These are phyloP conservation scores for Rhizopogon roseolus DNA, from an alignment of 768 basidiomycete genomes.

Conservation along the genomic window DNA sequence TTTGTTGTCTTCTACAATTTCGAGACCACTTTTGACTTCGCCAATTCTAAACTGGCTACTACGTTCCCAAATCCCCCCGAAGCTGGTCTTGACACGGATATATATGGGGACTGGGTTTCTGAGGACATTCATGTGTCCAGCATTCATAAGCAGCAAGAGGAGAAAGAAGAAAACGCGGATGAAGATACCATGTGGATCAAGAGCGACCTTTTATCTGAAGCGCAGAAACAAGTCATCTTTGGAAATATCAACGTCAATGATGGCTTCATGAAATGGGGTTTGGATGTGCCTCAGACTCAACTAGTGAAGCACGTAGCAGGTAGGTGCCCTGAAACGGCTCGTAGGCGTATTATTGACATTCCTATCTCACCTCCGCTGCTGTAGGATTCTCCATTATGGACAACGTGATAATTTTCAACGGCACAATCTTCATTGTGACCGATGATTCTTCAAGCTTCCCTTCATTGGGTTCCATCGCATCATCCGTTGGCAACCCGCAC, in stretches of 20 bases:
- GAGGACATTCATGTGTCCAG: conserved; percentile 55
- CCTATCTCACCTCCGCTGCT: neutral
- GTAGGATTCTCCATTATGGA: conserved; percentile 83
- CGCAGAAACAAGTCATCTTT: conserved; percentile 13
- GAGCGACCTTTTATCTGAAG: conserved; percentile 27
- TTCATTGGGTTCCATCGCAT: conserved; percentile 42
- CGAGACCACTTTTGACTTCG: conserved; percentile 55
- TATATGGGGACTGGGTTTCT: conserved; percentile 71
- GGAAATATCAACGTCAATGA: conserved; percentile 38
- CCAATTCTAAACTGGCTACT: conserved; percentile 34
- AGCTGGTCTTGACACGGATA: conserved; percentile 50
- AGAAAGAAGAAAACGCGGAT: conserved; percentile 26
- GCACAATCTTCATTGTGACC: conserved; percentile 70
- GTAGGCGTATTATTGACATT: neutral
- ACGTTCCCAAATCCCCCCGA: conserved; percentile 34
- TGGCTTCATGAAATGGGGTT: conserved; percentile 52
- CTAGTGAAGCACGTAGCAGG: conserved; percentile 64
- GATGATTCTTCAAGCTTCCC: conserved; percentile 65
- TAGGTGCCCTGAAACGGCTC: conserved; percentile 20
- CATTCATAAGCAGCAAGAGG: conserved; percentile 43
- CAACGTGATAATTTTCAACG: conserved; percentile 71
- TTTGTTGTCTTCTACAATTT: conserved; percentile 76
- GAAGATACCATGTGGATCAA: conserved; percentile 36
- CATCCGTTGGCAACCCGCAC: conserved; percentile 26
- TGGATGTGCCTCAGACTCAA: conserved; percentile 49